Conservation (phyloP, 2,329 filamentous ascomycete genomes). For the Sclerotinia spermophila region DNA sequence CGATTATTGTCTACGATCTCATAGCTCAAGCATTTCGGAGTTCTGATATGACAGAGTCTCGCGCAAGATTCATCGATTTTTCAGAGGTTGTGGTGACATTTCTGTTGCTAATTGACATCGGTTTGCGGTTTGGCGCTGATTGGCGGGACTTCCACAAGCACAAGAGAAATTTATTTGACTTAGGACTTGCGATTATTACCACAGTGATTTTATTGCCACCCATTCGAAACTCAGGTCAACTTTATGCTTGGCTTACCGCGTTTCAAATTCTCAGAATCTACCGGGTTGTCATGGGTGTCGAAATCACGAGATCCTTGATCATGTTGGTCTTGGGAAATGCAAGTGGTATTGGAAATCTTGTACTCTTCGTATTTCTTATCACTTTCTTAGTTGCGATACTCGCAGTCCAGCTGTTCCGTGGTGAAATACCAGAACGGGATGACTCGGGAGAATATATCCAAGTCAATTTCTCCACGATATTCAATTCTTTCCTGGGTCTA, state of each 20-base stretch:
- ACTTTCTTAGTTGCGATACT: conserved; percentile 94
- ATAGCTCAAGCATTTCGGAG: conserved; percentile 75
- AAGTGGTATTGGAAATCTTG: conserved; percentile 86
- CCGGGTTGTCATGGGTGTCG: conserved; percentile 83
- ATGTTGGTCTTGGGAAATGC: conserved; percentile 86
- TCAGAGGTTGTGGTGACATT: conserved; percentile 75
- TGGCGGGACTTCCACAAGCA: conserved; percentile 77
- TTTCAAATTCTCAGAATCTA: conserved; percentile 94
- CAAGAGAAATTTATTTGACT: conserved; percentile 74
- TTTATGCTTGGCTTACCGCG: conserved; percentile 83
- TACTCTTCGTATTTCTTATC: conserved; percentile 93
- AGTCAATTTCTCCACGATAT: conserved; percentile 84
- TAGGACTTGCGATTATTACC: conserved; percentile 75
- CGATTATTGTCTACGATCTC: conserved; percentile 76
- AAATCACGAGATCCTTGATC: conserved; percentile 83
- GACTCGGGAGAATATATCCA: conserved; percentile 57
- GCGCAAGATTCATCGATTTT: conserved; percentile 62
- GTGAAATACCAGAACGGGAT: conserved; percentile 69
- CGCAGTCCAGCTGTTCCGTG: conserved; percentile 87
- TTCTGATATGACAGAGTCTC: conserved; percentile 63
- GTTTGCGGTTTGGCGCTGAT: conserved; percentile 71
- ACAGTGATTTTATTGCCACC: conserved; percentile 79
- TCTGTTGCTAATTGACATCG: conserved; percentile 76
- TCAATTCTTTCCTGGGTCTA: conserved; percentile 95
- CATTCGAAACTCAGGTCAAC: conserved; percentile 66